Evolutionary conservation across 2,329 filamentous ascomycete genomes (phyloP).

Genomic region (Grosmannia huntii): DNA sequence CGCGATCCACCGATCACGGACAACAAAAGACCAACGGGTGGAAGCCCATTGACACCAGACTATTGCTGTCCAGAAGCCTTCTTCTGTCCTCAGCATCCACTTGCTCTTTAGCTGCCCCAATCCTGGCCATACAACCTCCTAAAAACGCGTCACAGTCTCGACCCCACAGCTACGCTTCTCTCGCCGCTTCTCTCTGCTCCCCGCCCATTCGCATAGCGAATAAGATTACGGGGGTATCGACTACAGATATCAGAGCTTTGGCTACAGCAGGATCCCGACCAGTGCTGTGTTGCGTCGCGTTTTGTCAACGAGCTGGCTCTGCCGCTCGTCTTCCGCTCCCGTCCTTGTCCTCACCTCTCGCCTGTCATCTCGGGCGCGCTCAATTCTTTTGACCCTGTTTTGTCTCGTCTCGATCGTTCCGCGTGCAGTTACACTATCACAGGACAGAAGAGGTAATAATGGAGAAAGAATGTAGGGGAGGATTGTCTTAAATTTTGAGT

Average conservation of each 20-base stretch:
- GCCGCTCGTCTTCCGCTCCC: not conserved
- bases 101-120: not conserved
- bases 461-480: not conserved
- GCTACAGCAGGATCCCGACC: not conserved
- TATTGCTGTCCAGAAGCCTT: not conserved
- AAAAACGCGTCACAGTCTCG: not conserved
- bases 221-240: not conserved
- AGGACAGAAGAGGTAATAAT: too few species aligned
- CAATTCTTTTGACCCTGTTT: not conserved
- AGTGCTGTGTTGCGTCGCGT: not conserved
- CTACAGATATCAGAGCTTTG: not conserved
- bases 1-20: not conserved
- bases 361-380: too few species aligned
- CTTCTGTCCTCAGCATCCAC: not conserved
- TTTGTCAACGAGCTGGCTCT: not conserved
- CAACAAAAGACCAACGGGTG: not conserved
- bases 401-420: not conserved
- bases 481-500: not conserved
- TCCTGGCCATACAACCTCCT: not conserved
- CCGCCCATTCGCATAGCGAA: not conserved
- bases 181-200: not conserved
- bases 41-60: not conserved
- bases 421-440: not conserved
- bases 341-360: not conserved
- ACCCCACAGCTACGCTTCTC: not conserved